A percentile compares a stretch with the other conserved stretches of the same genome.
phyloP scores from a whole-genome alignment of 2,329 filamentous ascomycete genomes.

The Fusarium nurragi region DNA sequence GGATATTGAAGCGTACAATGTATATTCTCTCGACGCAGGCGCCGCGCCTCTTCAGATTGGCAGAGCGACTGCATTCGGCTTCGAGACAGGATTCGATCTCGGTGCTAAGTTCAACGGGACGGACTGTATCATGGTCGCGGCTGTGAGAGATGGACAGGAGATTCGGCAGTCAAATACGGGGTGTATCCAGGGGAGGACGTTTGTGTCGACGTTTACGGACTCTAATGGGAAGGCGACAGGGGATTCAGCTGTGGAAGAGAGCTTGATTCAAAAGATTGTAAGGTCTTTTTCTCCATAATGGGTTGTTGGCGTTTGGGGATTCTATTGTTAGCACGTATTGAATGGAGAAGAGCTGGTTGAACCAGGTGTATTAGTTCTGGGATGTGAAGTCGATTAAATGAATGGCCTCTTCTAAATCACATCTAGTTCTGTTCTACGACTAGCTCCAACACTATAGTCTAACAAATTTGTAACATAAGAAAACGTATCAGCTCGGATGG shows the following conservation, averaged over 20 bases:
- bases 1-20: conserved; percentile 38
- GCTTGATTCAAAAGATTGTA: conserved; percentile 20
- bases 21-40: conserved; percentile 24
- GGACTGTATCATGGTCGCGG: conserved; percentile 34
- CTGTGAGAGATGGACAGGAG: conserved; percentile 32
- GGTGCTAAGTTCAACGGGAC: conserved; percentile 18
- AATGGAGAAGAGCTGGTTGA: background rate
- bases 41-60: conserved; percentile 4
- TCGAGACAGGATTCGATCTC: conserved; percentile 42
- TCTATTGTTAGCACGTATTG: background rate
- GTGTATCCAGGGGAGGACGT: conserved; percentile 27
- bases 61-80: conserved; percentile 6
- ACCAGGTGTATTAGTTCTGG: background rate
- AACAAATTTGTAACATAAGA: background rate
- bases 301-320: background rate
- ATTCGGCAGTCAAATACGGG: conserved; percentile 36
- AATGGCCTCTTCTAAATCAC: background rate
- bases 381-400: background rate
- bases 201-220: conserved; percentile 20
- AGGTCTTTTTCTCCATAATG: background rate
- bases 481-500: background rate
- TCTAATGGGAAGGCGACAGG: background rate
- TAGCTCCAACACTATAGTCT: background rate
- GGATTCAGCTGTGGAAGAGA: background rate
- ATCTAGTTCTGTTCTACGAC: background rate